Evolutionary conservation across 1,284 basidiomycete species (phyloP), one percentile per base, ranked within the genome.

Genomic region (Rhizoctonia solani): DNA sequence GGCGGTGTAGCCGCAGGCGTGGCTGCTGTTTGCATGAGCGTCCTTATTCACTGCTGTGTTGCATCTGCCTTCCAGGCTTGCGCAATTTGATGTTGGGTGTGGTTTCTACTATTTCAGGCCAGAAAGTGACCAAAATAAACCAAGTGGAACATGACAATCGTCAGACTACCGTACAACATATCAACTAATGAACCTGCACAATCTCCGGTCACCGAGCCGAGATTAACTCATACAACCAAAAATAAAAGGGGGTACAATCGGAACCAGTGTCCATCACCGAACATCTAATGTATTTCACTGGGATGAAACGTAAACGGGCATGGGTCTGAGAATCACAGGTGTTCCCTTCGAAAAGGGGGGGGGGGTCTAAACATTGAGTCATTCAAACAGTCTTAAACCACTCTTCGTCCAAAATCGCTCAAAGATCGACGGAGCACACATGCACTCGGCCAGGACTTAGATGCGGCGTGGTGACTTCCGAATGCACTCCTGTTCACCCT

Each of bases 401-500:
- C n/a, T n/a, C n/a, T n/a, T n/a, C n/a, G n/a, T n/a, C n/a, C n/a
- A n/a, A n/a, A n/a, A n/a, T n/a, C n/a, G n/a, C n/a, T n/a, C n/a
- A n/a, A n/a, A n/a, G n/a, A n/a, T n/a, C n/a, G n/a, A n/a, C n/a
- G n/a, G n/a, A n/a, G n/a, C n/a, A n/a, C n/a, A n/a, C n/a, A n/a
- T n/a, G n/a, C n/a, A n/a, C n/a, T n/a, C n/a, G 41, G 41, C 4
- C 6, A 11, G 44, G 42, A 21, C 3, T 49, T 52, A 63, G 27
- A 63, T 21, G 34, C 59, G 59, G 47, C 59, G 59, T 5, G 47
- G 46, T 6, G 37, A 11, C 16, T 65, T 65, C 11, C 49, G 49
- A 19, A 42, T 37, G 50, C 61, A 65, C 30, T 53, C 49, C n/a
- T 65, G 49, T 21, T 25, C 27, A 13, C 61, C 61, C 9, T 65